phyloP scores from a whole-genome alignment of 176 grass and related monocot species.

The Ampelocalamus luodianensis region DNA sequence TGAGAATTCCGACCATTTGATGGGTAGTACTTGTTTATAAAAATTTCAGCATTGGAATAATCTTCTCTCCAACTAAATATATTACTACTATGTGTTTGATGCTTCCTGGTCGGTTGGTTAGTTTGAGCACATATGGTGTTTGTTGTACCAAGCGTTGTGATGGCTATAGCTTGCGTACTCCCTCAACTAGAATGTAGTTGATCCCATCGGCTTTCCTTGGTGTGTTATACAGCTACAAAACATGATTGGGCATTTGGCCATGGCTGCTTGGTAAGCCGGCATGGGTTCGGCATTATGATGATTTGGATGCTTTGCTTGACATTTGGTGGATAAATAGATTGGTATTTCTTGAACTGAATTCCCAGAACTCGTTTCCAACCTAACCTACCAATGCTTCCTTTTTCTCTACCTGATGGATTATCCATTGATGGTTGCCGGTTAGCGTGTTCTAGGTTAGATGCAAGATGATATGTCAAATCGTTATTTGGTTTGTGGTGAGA shows the following conservation, averaged over 20 bases:
- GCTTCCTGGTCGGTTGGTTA: background rate
- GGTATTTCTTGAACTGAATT: background rate
- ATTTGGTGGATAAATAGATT: background rate
- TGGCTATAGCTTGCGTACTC: background rate
- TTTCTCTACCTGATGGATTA: background rate
- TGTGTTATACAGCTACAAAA: background rate
- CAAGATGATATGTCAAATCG: background rate
- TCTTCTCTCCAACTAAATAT: background rate
- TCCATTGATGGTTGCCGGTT: background rate
- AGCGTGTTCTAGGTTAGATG: background rate
- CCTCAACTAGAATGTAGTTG: background rate
- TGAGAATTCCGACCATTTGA: background rate
- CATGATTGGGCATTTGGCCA: background rate
- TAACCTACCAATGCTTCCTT: background rate
- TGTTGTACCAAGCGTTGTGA: constrained; percentile 27
- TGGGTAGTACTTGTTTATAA: background rate
- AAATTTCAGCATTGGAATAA: background rate
- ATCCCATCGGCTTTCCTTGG: background rate
- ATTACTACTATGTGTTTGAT: too few species aligned
- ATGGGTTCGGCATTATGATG: background rate
- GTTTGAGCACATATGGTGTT: background rate
- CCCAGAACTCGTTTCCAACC: background rate
- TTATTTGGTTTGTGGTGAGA: background rate
- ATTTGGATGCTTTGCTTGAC: background rate
- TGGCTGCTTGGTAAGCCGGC: background rate